Evolutionary conservation across 345 rosid genomes (phyloP).

Genomic region (Schrenkiella parvula): DNA sequence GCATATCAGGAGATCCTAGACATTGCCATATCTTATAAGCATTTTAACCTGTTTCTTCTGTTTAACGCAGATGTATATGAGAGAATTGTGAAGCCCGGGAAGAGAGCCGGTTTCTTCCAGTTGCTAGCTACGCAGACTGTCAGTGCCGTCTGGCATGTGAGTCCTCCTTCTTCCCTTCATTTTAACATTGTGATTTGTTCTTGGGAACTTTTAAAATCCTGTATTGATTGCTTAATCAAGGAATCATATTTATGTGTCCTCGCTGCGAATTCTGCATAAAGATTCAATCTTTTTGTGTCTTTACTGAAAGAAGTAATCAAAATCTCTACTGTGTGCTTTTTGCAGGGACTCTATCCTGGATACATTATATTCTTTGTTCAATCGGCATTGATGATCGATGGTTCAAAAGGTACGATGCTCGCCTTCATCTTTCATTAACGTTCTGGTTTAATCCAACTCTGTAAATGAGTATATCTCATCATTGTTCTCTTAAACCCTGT

Average conservation of each 20-base stretch:
- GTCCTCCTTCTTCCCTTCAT: constrained; percentile 27
- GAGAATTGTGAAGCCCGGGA: constrained; percentile 64
- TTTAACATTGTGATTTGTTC: too few species aligned
- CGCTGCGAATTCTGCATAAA: neutral
- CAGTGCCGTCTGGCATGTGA: constrained; percentile 97
- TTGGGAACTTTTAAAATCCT: neutral
- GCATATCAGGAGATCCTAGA: neutral
- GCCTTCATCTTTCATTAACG: neutral
- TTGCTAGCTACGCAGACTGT: constrained; percentile 92
- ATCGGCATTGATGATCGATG: constrained; percentile 93
- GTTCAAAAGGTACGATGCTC: constrained; percentile 64
- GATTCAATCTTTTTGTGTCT: neutral
- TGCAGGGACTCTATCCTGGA: constrained; percentile 94
- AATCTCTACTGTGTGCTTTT: neutral
- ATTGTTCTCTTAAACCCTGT: neutral
- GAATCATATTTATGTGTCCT: neutral
- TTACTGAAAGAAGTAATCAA: neutral
- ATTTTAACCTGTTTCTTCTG: neutral
- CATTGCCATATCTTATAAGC: neutral
- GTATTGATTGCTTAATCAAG: neutral
- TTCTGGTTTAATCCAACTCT: neutral
- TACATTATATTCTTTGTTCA: constrained; percentile 90
- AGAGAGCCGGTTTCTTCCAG: constrained; percentile 81
- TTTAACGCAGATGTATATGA: constrained; percentile 62
- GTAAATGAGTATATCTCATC: neutral